Conservation (phyloP, 2,329 filamentous ascomycete species). For the Capronia epimyces region DNA sequence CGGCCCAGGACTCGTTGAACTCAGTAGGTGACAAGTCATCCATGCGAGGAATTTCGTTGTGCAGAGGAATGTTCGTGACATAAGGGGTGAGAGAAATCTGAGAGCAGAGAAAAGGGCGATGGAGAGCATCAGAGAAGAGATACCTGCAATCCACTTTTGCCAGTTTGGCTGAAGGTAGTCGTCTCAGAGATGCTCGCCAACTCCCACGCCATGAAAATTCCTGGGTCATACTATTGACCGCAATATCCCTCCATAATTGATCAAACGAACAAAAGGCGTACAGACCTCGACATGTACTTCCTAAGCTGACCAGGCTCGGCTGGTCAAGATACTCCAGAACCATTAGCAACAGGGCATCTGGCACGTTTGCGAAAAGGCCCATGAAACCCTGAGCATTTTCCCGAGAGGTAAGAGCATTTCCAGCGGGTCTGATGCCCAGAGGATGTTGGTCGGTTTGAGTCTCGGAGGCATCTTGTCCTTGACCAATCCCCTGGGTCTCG, state of each 20-base stretch:
- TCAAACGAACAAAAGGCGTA: conserved; percentile 80
- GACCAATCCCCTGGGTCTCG: not conserved
- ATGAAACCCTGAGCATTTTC: conserved; percentile 62
- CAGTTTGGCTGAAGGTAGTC: conserved; percentile 49
- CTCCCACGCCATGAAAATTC: conserved; percentile 68
- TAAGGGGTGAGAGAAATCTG: conserved; percentile 65
- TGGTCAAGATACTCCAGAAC: conserved; percentile 71
- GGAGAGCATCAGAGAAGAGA: conserved; percentile 84
- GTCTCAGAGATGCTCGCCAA: conserved; percentile 75
- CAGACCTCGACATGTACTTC: conserved; percentile 74
- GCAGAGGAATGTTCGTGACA: conserved; percentile 62
- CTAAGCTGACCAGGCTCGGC: conserved; percentile 57
- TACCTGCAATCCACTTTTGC: conserved; percentile 64
- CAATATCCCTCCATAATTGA: conserved; percentile 82
- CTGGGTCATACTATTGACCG: conserved; percentile 48
- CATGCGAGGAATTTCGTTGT: conserved; percentile 68
- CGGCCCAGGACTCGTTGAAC: conserved; percentile 70
- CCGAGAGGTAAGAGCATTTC: conserved; percentile 67
- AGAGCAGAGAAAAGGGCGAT: conserved; percentile 85
- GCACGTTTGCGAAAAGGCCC: conserved; percentile 62
- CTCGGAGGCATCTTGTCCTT: not conserved
- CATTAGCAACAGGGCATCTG: conserved; percentile 73
- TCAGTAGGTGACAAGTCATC: conserved; percentile 63
- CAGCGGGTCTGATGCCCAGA: conserved; percentile 75
- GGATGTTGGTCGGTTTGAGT: conserved; percentile 66